Evolutionary conservation across 352 stramenopile genomes (phyloP).

Genomic region (Pythium periplocum): DNA sequence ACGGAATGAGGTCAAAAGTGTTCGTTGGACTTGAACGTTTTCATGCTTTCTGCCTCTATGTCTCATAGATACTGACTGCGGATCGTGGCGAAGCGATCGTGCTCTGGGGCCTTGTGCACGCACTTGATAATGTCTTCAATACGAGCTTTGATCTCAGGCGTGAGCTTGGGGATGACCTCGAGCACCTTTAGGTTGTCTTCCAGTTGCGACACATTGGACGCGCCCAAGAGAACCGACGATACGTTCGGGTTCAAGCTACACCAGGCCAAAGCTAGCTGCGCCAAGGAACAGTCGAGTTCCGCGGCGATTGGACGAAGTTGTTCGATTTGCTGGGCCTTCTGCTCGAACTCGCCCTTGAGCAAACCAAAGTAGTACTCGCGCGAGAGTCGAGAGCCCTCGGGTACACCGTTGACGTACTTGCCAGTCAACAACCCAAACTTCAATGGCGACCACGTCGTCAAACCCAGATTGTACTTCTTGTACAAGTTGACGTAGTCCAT

Average conservation of each 20-base stretch:
- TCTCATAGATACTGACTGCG: too few relatives aligned
- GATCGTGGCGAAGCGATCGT: background rate
- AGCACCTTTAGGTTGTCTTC: constrained; percentile 40
- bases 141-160: constrained; percentile 26
- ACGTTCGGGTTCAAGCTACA: constrained; percentile 36
- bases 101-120: constrained; percentile 10
- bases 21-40: too few relatives aligned
- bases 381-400: constrained; percentile 14
- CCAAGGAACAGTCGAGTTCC: constrained; percentile 27
- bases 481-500: constrained; percentile 37
- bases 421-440: constrained; percentile 33
- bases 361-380: constrained; percentile 20
- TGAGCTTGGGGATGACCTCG: constrained; percentile 25
- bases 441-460: constrained; percentile 37
- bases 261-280: constrained; percentile 44
- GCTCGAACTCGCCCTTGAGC: constrained; percentile 9
- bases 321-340: constrained; percentile 11
- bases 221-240: constrained; percentile 30
- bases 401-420: constrained; percentile 33
- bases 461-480: constrained; percentile 27
- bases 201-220: constrained; percentile 31
- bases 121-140: constrained; percentile 33
- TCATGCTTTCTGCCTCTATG: too few relatives aligned
- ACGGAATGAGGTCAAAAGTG: too few relatives aligned
- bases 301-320: constrained; percentile 18